Evolutionary conservation across 2,329 filamentous ascomycete genomes (phyloP), one percentile per base, ranked within the genome.

Genomic region (Beauveria sp.): DNA sequence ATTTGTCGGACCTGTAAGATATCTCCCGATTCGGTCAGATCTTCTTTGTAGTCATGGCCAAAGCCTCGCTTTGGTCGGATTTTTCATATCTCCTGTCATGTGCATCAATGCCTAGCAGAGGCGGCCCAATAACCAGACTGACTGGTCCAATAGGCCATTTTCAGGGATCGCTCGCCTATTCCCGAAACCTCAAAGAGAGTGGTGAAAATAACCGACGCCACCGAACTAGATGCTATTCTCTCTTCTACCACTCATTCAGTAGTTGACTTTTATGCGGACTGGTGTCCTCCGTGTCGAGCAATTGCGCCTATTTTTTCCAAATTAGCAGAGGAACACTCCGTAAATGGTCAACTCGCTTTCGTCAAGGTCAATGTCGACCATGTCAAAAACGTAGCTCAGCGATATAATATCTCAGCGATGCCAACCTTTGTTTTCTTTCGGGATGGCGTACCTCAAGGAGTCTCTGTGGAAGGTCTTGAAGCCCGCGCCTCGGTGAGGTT

Each of bases 201-300:
- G n/a, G 67, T 67, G 61, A 74, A 75, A 55, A 64, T 76, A 43
- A 53, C 68, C 40, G 63, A 64, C 3, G 53, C 69, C 0, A 60
- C 65, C 3, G 69, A 72, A 55, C 57, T 73, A 9, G 67, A 71
- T 22, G 55, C 66, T 5, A 51, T 71, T 7, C 56, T 71, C 16
- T 52, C 65, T 28, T 64, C 66, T 61, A 76, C 84, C 70, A 79
- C 79, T 28, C 73, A 89, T 66, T 82, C 93, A 66, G 79, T 96
- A 63, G 77, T 96, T 70, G 92, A 96, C 80, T 92, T 86, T 79
- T 91, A 88, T 74, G 92, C 92, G 59, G 86, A 81, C 66, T 96
- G 92, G 92, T 96, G 92, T 80, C 91, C 91, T 62, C 92, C 92
- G 61, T 96, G 92, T 87, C 96, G 92, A 78, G 82, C 86, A 67